Evolutionary conservation across 371 early-diverging fungal genomes (phyloP).

Genomic region (Dichotomocladium elegans): DNA sequence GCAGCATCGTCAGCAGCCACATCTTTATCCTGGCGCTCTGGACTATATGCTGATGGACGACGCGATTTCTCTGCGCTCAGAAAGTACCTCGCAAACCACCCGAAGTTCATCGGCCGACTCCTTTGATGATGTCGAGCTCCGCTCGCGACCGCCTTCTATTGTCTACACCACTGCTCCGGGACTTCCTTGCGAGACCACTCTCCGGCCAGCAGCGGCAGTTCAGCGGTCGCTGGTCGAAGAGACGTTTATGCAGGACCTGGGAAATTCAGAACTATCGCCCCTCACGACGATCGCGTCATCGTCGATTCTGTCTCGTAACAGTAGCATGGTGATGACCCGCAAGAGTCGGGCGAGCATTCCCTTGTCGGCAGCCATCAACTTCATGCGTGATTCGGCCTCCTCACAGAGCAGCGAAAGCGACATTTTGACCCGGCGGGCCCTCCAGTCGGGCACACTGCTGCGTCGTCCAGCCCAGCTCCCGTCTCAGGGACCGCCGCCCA

Average conservation of each 20-base stretch:
- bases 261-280: slow-evolving; percentile 4
- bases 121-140: slow-evolving; percentile 1
- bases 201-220: slow-evolving; percentile 11
- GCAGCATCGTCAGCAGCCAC: background rate
- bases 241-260: slow-evolving; percentile 1
- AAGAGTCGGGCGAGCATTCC: slow-evolving; percentile 7
- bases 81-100: slow-evolving; percentile 8
- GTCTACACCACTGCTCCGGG: slow-evolving; percentile 12
- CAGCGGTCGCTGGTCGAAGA: slow-evolving; percentile 15
- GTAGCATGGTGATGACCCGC: slow-evolving; percentile 9
- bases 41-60: background rate
- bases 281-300: slow-evolving; percentile 42
- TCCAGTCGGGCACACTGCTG: slow-evolving; percentile 2
- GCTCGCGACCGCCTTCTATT: slow-evolving; percentile 14
- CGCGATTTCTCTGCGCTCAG: background rate
- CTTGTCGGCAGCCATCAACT: slow-evolving; percentile 1
- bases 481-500: background rate
- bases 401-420: no score
- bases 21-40: no score
- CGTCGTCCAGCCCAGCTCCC: slow-evolving; percentile 2
- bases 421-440: no score
- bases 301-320: slow-evolving; percentile 28
- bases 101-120: slow-evolving; percentile 6
- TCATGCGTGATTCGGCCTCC: background rate
- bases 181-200: slow-evolving; percentile 6